Evolutionary conservation across 2,329 filamentous ascomycete species (phyloP).

Genomic region (Colletotrichum eremochloae): DNA sequence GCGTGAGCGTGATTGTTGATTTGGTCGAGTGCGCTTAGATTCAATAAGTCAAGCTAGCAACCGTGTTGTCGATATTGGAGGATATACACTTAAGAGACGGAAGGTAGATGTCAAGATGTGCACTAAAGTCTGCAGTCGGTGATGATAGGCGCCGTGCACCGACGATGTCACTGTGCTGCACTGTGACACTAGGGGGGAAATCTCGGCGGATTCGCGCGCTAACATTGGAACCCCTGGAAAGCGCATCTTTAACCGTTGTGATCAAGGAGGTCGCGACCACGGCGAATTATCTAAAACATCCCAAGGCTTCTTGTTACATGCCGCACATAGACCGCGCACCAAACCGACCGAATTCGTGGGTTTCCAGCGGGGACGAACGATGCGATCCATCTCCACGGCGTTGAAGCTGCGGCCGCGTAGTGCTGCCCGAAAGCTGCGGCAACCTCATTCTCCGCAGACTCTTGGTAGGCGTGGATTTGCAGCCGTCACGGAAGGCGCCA

Average conservation of each 20-base stretch:
- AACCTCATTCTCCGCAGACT: conserved; percentile 6
- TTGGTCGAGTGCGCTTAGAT: not conserved
- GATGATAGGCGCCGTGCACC: conserved; percentile 10
- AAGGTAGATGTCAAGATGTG: not conserved
- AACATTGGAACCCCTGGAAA: not conserved
- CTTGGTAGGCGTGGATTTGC: conserved; percentile 47
- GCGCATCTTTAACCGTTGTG: not conserved
- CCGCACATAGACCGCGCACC: not conserved
- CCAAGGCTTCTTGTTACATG: not conserved
- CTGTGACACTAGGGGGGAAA: conserved; percentile 12
- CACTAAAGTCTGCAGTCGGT: not conserved
- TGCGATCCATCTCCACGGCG: conserved; percentile 32
- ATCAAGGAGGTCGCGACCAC: not conserved
- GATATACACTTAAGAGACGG: not conserved
- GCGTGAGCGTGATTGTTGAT: not conserved
- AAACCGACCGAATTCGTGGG: not conserved
- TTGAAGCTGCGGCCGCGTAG: conserved; percentile 25
- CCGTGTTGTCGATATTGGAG: not conserved
- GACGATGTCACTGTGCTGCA: conserved; percentile 21
- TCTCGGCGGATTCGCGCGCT: not conserved
- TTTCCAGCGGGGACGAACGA: not conserved
- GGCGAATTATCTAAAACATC: too few relatives aligned
- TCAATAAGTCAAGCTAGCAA: too few relatives aligned
- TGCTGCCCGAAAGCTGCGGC: conserved; percentile 12
- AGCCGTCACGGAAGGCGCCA: conserved; percentile 49